These are phyloP conservation scores for Pseudomicrostroma phylloplanum DNA, from an alignment of 1,284 basidiomycete species.

Conservation along the genomic window DNA sequence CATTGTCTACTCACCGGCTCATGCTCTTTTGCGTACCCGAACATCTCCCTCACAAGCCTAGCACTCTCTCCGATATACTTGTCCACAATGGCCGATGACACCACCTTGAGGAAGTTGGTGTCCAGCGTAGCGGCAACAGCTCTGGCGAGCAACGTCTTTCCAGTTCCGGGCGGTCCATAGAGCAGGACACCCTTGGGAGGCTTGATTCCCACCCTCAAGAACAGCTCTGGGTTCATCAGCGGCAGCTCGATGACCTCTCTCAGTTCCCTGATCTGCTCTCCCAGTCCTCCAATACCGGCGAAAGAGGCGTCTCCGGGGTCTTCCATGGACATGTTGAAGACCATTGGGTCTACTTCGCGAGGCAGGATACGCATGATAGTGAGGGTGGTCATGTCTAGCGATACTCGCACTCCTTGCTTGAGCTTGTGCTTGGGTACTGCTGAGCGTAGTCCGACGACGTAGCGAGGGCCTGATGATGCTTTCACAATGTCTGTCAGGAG, in stretches of 20 bases:
- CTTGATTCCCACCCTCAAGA: slow-evolving; percentile 88
- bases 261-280: slow-evolving; percentile 92
- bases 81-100: slow-evolving; percentile 98
- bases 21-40: slow-evolving; percentile 91
- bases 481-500: slow-evolving; percentile 82
- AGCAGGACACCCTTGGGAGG: slow-evolving; percentile 89
- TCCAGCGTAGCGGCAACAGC: slow-evolving; percentile 92
- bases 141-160: slow-evolving; percentile 89
- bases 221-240: slow-evolving; percentile 88
- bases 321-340: slow-evolving; percentile 99
- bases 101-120: slow-evolving; percentile 97
- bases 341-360: slow-evolving; percentile 92
- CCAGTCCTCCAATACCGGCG: slow-evolving; percentile 91
- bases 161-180: slow-evolving; percentile 88
- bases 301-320: slow-evolving; percentile 92
- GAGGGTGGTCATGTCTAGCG: slow-evolving; percentile 97
- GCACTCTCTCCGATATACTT: slow-evolving; percentile 99
- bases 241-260: slow-evolving; percentile 97
- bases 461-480: slow-evolving; percentile 93
- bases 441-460: slow-evolving; percentile 96
- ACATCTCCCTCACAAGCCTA: slow-evolving; percentile 91
- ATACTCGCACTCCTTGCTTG: slow-evolving; percentile 88
- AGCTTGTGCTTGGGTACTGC: slow-evolving; percentile 85
- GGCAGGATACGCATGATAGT: slow-evolving; percentile 95
- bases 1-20: slow-evolving; percentile 59